Percentiles rank a stretch among this genome's conserved stretches.
Conservation (phyloP, 2,329 filamentous ascomycete species). For the Thelonectria olida region DNA sequence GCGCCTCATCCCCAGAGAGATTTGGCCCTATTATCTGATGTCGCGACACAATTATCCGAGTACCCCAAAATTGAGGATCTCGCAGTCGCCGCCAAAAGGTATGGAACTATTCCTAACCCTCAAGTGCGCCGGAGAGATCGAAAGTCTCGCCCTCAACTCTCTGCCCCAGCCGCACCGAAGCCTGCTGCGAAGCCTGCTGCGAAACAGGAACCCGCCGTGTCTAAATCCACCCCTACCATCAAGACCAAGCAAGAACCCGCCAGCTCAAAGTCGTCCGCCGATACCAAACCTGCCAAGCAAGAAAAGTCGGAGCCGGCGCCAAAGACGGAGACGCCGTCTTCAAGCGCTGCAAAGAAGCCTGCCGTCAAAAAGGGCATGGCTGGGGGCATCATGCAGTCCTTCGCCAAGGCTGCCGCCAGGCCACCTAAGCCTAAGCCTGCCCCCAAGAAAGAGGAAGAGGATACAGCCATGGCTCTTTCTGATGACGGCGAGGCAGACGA, state of each 20-base stretch:
- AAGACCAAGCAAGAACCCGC: conserved; percentile 29
- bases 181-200: background rate
- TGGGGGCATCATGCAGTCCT: conserved; percentile 78
- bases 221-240: conserved; percentile 17
- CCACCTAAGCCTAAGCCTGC: conserved; percentile 59
- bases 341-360: conserved; percentile 45
- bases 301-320: conserved; percentile 40
- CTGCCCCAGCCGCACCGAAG: conserved; percentile 40
- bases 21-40: conserved; percentile 76
- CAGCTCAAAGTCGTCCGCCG: conserved; percentile 11
- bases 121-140: conserved; percentile 65
- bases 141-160: conserved; percentile 41
- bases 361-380: conserved; percentile 67
- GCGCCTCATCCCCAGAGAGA: conserved; percentile 75
- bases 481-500: conserved; percentile 54
- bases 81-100: conserved; percentile 66
- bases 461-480: conserved; percentile 44
- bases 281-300: conserved; percentile 38
- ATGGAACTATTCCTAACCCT: conserved; percentile 80
- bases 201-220: conserved; percentile 25
- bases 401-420: conserved; percentile 67
- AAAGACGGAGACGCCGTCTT: conserved; percentile 38
- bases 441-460: conserved; percentile 45
- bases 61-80: conserved; percentile 67
- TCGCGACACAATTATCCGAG: conserved; percentile 68